These are phyloP conservation scores for Thermothielavioides terrestris DNA, from an alignment of 495 filamentous ascomycete species.

Conservation along the genomic window DNA sequence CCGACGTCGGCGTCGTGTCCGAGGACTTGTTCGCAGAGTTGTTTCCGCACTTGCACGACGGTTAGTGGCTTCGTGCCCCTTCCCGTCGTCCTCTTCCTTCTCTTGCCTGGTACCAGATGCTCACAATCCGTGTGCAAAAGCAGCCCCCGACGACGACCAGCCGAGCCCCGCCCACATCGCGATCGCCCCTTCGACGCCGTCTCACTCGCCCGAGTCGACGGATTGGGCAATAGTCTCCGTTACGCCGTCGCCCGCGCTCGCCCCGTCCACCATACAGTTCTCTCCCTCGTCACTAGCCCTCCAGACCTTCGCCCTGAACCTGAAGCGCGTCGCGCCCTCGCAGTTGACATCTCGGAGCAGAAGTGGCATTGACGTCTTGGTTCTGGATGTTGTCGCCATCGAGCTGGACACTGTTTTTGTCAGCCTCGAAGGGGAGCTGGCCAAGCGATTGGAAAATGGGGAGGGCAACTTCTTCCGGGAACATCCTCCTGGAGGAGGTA, in stretches of 20 bases:
- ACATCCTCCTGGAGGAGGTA: conserved; percentile 26
- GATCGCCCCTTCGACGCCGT: conserved; percentile 71
- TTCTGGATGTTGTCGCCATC: conserved; percentile 72
- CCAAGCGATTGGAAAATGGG: conserved; percentile 46
- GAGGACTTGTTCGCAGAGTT: conserved; percentile 77
- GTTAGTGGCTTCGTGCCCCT: conserved; percentile 8
- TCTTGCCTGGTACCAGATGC: not conserved
- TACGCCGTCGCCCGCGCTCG: conserved; percentile 47
- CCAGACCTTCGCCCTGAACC: conserved; percentile 59
- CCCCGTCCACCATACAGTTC: conserved; percentile 70
- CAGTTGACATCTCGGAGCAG: conserved; percentile 52
- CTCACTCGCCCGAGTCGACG: conserved; percentile 51
- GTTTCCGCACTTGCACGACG: conserved; percentile 49
- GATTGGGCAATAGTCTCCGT: conserved; percentile 84
- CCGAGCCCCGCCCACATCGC: conserved; percentile 55
- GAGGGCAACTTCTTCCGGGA: conserved; percentile 49
- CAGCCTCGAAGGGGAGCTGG: conserved; percentile 68
- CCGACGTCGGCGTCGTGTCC: conserved; percentile 79
- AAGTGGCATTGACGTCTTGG: conserved; percentile 66
- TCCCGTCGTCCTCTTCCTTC: not conserved
- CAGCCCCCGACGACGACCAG: conserved; percentile 21
- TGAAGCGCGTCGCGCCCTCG: conserved; percentile 52
- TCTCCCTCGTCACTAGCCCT: conserved; percentile 71
- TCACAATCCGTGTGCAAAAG: conserved; percentile 10
- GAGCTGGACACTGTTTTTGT: conserved; percentile 78